Percentiles rank a stretch among this genome's conserved stretches.
phyloP scores from a whole-genome alignment of 1,284 basidiomycete species.

The Trichosporon sp. region DNA sequence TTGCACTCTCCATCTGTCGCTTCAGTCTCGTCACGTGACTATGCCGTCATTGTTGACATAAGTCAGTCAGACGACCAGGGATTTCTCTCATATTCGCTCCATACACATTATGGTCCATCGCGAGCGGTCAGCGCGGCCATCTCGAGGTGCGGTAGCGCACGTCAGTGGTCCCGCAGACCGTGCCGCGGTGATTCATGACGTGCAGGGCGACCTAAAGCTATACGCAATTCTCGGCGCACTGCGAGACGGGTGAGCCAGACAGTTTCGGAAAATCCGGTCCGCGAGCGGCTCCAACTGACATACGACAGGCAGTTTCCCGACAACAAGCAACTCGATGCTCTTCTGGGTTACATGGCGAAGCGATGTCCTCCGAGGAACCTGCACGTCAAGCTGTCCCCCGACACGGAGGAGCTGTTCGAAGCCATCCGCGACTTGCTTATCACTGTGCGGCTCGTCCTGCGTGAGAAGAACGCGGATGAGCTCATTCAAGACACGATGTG shows the following conservation, averaged over 20 bases:
- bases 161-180: constrained; percentile 11
- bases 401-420: not conserved
- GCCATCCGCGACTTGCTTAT: not conserved
- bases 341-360: constrained; percentile 5
- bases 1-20: no score
- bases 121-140: constrained; percentile 16
- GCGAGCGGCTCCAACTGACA: not conserved
- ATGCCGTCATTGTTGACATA: constrained; percentile 19
- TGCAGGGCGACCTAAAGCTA: constrained; percentile 60
- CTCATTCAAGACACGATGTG: constrained; percentile 28
- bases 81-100: not conserved
- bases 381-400: constrained; percentile 2
- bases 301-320: constrained; percentile 3
- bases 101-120: constrained; percentile 5
- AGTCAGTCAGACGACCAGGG: not conserved
- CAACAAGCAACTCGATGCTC: constrained; percentile 6
- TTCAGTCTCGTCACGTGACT: not conserved
- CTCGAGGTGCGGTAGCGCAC: constrained; percentile 14
- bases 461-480: constrained; percentile 30
- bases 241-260: constrained; percentile 62
- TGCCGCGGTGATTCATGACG: constrained; percentile 36
- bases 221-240: constrained; percentile 79
- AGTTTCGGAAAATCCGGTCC: no score
- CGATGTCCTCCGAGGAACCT: not conserved
- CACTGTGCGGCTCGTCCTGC: constrained; percentile 22